Evolutionary conservation across 1,139 yeast genomes (phyloP), one percentile per base, ranked within the genome.

Genomic region (Blastobotrys raffinosifermentans): DNA sequence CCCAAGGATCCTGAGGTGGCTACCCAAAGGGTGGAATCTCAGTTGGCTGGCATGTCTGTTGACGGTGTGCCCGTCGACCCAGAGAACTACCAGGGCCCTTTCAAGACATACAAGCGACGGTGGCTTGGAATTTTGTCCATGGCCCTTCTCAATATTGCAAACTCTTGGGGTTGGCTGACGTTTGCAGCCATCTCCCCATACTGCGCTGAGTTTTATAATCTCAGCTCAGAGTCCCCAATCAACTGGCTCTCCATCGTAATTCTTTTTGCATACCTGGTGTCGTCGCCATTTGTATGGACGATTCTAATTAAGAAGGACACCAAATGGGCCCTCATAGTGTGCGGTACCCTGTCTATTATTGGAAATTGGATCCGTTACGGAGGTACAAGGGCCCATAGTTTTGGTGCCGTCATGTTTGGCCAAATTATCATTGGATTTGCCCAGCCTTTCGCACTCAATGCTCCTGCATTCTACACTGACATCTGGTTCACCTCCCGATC

Each of bases 191-290:
- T 60, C 8, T 51, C 63, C 4, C 41, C 46, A 7, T 41, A 48
- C 14, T 46, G 55, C 2, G 48, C 51, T 4, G 52, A 45, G 11
- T 53, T 46, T 37, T 60, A 52, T 39, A 32, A 39, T 13, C 46
- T 57, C n/a, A 18, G 33, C 23, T 41, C 55, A 5, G 50, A 55
- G 21, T 38, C 55, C 9, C 61, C 64, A n/a, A 52, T 60, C 32
- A 60, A 60, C 51, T 60, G 65, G 65, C 51, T 60, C 14, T 55
- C 64, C 8, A 59, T 58, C 1, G 62, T 54, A 19, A 52, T 57
- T 39, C 41, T 60, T 25, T 59, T 60, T 37, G 45, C 63, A 3
- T 60, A 57, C 40, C 43, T 55, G 22, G 53, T 48, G 4, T 48
- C 54, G 18, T 47, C 63, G 6, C 61, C 63, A 2, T 27, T 46